Evolutionary conservation across 495 filamentous ascomycete genomes (phyloP).

Genomic region (Bryoglossum gracile): DNA sequence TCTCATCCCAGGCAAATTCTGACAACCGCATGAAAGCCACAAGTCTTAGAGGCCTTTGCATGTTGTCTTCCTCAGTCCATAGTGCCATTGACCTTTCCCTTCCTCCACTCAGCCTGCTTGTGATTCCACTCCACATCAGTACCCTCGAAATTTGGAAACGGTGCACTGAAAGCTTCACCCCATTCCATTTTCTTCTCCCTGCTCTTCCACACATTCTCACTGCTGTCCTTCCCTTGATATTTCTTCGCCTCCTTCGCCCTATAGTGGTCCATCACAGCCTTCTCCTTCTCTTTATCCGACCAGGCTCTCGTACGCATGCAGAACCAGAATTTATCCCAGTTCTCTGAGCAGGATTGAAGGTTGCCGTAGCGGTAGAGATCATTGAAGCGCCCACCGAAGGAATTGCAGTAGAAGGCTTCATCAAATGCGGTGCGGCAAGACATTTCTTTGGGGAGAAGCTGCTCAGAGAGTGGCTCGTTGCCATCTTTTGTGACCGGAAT

Average conservation of each 20-base stretch:
- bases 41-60: too few species aligned
- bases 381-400: slow-evolving; percentile 77
- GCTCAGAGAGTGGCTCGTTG: slow-evolving; percentile 32
- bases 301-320: slow-evolving; percentile 76
- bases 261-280: slow-evolving; percentile 62
- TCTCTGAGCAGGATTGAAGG: slow-evolving; percentile 64
- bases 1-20: too few species aligned
- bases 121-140: slow-evolving; percentile 52
- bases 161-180: slow-evolving; percentile 30
- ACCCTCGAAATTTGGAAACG: slow-evolving; percentile 34
- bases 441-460: slow-evolving; percentile 70
- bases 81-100: neutral
- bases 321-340: slow-evolving; percentile 89
- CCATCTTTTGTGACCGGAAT: slow-evolving; percentile 8
- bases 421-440: slow-evolving; percentile 90
- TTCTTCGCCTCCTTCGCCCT: slow-evolving; percentile 61
- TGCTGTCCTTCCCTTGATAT: slow-evolving; percentile 67
- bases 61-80: neutral
- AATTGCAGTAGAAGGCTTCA: slow-evolving; percentile 90
- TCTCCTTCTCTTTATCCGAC: slow-evolving; percentile 41
- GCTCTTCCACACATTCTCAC: slow-evolving; percentile 87
- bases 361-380: slow-evolving; percentile 76
- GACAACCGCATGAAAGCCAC: too few species aligned
- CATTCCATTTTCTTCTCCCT: slow-evolving; percentile 43
- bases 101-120: slow-evolving; percentile 43